A percentile compares a stretch with the other conserved stretches of the same genome.
Evolutionary conservation across 1,284 basidiomycete genomes (phyloP).

Genomic region (Marasmius sp.): DNA sequence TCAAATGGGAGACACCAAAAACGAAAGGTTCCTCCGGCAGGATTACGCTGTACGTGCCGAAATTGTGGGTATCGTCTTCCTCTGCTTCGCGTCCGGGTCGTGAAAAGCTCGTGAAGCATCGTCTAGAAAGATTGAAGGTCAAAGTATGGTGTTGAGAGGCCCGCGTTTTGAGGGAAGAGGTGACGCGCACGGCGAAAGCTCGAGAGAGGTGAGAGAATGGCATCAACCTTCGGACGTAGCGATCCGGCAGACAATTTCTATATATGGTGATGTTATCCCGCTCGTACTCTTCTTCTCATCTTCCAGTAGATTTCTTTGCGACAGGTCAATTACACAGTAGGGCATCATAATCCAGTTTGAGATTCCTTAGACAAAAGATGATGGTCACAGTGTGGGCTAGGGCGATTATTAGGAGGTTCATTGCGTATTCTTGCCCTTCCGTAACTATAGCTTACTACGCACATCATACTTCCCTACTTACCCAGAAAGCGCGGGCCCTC

Average conservation of each 20-base stretch:
- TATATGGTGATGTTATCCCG: neutral
- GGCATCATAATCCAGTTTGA: neutral
- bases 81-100: neutral
- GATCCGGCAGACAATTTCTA: neutral
- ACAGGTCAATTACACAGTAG: neutral
- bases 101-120: neutral
- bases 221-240: neutral
- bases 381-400: too few relatives aligned
- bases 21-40: slow-evolving; percentile 66
- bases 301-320: neutral
- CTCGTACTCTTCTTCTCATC: neutral
- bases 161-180: too few relatives aligned
- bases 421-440: too few relatives aligned
- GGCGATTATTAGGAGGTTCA: too few relatives aligned
- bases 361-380: neutral
- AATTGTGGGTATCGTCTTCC: neutral
- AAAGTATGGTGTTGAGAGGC: neutral
- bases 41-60: slow-evolving; percentile 62
- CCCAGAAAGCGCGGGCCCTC: too few relatives aligned
- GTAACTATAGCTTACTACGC: too few relatives aligned
- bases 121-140: too few relatives aligned
- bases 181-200: neutral
- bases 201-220: neutral
- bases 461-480: too few relatives aligned
- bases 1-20: slow-evolving; percentile 64